phyloP scores from a whole-genome alignment of 176 grass and related monocot species.

The Bonia amplexicaulis region DNA sequence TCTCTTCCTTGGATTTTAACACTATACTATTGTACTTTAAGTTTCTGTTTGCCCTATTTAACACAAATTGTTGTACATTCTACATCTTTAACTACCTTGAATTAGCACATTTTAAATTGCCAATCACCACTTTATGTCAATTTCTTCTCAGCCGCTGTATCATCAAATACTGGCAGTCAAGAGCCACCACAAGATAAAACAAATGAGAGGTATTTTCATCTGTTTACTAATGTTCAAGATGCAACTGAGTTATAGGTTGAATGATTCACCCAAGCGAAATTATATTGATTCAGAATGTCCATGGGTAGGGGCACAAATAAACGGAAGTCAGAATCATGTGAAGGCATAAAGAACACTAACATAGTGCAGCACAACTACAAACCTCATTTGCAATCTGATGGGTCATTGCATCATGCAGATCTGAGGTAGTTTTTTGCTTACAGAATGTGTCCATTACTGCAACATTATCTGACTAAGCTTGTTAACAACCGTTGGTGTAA shows the following conservation, averaged over 20 bases:
- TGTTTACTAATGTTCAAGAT: conserved; percentile 1
- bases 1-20: background rate
- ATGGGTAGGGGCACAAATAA: conserved; percentile 4
- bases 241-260: background rate
- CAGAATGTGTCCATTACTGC: background rate
- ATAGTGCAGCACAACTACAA: background rate
- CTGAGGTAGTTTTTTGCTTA: conserved; percentile 21
- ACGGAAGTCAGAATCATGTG: conserved; percentile 30
- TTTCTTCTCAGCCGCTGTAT: conserved; percentile 17
- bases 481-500: background rate
- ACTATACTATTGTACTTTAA: background rate
- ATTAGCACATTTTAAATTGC: background rate
- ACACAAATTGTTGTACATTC: background rate
- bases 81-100: background rate
- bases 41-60: background rate
- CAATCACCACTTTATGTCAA: background rate
- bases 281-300: conserved; percentile 24
- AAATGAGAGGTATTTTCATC: conserved; percentile 30
- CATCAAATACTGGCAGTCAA: background rate
- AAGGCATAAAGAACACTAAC: background rate
- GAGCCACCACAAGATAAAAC: conserved; percentile 11
- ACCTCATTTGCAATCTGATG: background rate
- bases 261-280: background rate
- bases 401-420: conserved; percentile 4
- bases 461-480: background rate